These are phyloP conservation scores for Fabrea salina DNA, from an alignment of 169 alveolate genomes.

Conservation along the genomic window DNA sequence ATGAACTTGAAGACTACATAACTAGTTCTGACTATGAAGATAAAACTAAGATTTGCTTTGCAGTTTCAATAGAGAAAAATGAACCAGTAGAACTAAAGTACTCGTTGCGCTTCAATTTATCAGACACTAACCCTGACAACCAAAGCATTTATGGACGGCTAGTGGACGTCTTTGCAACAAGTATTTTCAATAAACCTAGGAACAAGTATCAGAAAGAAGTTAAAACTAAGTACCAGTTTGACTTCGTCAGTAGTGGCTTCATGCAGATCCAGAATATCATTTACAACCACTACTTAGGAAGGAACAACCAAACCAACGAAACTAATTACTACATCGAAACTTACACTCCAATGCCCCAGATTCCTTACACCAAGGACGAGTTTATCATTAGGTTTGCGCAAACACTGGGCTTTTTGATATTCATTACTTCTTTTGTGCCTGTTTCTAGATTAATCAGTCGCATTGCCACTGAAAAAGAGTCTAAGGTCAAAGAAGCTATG, in stretches of 20 bases:
- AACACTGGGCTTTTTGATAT: conserved; percentile 10
- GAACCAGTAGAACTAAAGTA: background rate
- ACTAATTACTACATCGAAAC: background rate
- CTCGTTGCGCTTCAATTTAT: background rate
- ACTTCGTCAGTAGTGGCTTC: conserved; percentile 9
- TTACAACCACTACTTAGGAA: background rate
- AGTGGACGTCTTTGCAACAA: background rate
- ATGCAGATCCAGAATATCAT: background rate
- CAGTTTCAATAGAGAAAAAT: background rate
- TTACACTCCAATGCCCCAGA: background rate
- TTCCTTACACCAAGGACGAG: background rate
- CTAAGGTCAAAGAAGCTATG: conserved; percentile 78
- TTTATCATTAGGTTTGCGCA: background rate
- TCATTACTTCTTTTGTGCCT: conserved; percentile 13
- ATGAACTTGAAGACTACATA: conserved; percentile 4
- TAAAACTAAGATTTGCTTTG: conserved; percentile 16
- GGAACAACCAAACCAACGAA: background rate
- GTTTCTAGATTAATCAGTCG: conserved; percentile 19
- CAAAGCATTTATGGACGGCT: background rate
- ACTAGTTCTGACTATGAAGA: conserved; percentile 17
- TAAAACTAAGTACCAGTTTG: background rate
- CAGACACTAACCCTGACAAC: conserved; percentile 8
- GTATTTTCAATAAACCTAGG: background rate
- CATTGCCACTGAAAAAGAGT: conserved; percentile 81
- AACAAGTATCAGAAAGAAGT: conserved; percentile 13